phyloP scores from a whole-genome alignment of 164 flowering plant genomes.

The Stephania cephalantha region DNA sequence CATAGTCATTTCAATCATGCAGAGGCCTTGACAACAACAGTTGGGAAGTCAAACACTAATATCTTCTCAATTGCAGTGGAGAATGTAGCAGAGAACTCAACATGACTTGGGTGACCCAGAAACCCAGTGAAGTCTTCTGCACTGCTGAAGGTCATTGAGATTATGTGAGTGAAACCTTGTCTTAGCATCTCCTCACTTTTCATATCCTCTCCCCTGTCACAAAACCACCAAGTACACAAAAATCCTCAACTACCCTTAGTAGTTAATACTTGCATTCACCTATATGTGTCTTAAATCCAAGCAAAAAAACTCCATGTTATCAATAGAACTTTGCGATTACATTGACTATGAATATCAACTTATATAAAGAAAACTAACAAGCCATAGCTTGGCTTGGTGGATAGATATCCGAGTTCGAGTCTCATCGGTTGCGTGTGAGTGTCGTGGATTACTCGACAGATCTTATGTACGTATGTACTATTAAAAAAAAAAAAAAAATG shows the following conservation, averaged over 20 bases:
- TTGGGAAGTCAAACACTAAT: slow-evolving; percentile 63
- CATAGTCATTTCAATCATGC: slow-evolving; percentile 10
- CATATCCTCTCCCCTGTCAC: slow-evolving; percentile 61
- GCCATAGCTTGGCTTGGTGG: too few relatives aligned
- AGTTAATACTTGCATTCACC: too few relatives aligned
- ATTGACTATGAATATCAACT: too few relatives aligned
- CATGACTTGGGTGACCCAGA: slow-evolving; percentile 48
- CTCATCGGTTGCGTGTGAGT: too few relatives aligned
- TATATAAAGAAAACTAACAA: too few relatives aligned
- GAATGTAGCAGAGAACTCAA: slow-evolving; percentile 53
- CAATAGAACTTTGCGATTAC: too few relatives aligned
- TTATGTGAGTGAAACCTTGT: slow-evolving; percentile 72
- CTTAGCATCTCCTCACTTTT: slow-evolving; percentile 60
- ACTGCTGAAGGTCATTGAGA: slow-evolving; percentile 56
- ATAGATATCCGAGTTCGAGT: too few relatives aligned
- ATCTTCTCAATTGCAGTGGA: slow-evolving; percentile 61
- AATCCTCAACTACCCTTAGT: background rate
- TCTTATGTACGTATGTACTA: too few relatives aligned
- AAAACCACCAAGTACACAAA: slow-evolving; percentile 1
- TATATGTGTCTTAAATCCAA: too few relatives aligned
- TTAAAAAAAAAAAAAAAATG: background rate
- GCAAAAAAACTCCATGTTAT: too few relatives aligned
- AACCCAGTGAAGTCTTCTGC: slow-evolving; percentile 53
- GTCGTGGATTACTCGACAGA: too few relatives aligned
- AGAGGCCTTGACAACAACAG: slow-evolving; percentile 40